phyloP scores from a whole-genome alignment of 495 filamentous ascomycete genomes.

The Terfezia claveryi region DNA sequence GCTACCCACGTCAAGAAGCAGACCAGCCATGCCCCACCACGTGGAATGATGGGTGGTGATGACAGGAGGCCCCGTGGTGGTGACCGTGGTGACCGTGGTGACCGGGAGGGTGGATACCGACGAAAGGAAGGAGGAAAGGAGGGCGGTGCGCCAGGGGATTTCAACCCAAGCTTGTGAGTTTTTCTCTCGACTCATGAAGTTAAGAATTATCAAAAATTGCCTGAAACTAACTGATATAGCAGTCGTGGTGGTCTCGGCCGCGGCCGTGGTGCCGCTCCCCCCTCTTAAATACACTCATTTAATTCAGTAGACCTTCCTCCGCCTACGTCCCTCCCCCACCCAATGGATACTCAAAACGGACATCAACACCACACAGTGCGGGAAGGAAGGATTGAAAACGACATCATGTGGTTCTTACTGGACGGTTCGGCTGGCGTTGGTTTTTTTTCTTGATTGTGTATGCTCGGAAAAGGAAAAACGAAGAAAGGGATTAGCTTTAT shows the following conservation, averaged over 20 bases:
- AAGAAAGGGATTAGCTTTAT: too few species aligned
- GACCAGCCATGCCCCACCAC: constrained; percentile 91
- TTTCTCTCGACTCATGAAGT: background rate
- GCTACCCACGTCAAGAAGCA: constrained; percentile 99
- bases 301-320: background rate
- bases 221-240: constrained; percentile 1
- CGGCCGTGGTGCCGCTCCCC: constrained; percentile 59
- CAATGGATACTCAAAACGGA: background rate
- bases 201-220: background rate
- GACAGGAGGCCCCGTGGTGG: constrained; percentile 41
- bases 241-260: constrained; percentile 84
- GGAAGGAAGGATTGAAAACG: background rate
- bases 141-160: constrained; percentile 84
- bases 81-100: constrained; percentile 45
- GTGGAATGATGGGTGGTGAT: constrained; percentile 94
- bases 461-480: too few species aligned
- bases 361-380: background rate
- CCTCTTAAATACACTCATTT: constrained; percentile 27
- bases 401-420: too few species aligned
- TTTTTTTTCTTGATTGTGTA: too few species aligned
- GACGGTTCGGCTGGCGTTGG: too few species aligned
- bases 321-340: background rate
- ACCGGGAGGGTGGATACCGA: constrained; percentile 63
- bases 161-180: constrained; percentile 73
- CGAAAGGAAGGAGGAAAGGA: constrained; percentile 69